Evolutionary conservation across 148 eudicot genomes (phyloP), one percentile per base, ranked within the genome.

Genomic region (Limonium bicolor): DNA sequence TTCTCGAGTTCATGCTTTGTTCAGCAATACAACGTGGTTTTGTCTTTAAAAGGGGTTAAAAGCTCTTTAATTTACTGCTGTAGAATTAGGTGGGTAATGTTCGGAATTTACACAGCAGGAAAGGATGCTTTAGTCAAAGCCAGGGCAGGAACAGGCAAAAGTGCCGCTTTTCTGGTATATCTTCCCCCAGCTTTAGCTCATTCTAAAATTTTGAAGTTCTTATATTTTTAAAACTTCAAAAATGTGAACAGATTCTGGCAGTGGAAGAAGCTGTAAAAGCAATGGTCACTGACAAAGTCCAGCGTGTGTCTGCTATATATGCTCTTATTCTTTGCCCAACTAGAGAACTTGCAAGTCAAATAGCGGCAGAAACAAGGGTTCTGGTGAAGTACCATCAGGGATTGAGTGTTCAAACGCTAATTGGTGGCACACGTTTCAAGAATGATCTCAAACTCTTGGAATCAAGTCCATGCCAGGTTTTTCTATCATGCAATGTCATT

Each of bases 201-300:
- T 33, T 6, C 2, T 55, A 17, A 0, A 18, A 26, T 37, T 58
- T 18, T 49, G 53, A 29, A 49, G 22, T 40, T 17, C 18, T 40
- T 50, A 34, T 35, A 37, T 44, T 59, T 22, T 47, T 59, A 27
- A 50, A n/a, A n/a, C 66, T 50, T 67, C 77, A 73, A 77, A 79
- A 62, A 66, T 53, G 13, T 10, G 68, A 82, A 67, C 85, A 90
- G 97, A 79, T 84, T 71, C 97, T 95, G 51, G 95, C 85, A 53
- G 84, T 90, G 77, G 95, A 90, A 84, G 69, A 94, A 84, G 97
- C 84, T 71, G 39, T 90, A 58, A 84, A 73, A 61, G 82, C 87
- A 33, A 68, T 71, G 48, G 51, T 7, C 51, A 58, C 54, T 36
- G 54, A 63, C 25, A 54, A 22, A 42, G 60, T 21, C 34, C 74